Percentiles rank a stretch among this genome's conserved stretches.
Conservation (phyloP, 2,329 filamentous ascomycete species). For the Pezicula radicicola region DNA sequence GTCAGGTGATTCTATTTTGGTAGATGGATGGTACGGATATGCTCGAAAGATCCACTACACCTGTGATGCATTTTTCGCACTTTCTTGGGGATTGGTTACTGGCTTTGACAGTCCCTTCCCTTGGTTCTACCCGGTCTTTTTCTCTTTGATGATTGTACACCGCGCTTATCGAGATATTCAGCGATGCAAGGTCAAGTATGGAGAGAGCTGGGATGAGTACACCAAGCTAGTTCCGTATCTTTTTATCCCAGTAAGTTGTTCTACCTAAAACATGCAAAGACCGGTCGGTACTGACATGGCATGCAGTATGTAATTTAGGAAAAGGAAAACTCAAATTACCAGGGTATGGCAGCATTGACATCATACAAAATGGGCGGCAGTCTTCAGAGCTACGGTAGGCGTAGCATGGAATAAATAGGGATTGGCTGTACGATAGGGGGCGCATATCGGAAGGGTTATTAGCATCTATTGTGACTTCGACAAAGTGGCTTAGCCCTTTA, state of each 20-base stretch:
- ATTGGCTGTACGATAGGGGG: too few species aligned
- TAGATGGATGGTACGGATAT: constrained; percentile 82
- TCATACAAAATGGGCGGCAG: too few species aligned
- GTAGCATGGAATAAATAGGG: too few species aligned
- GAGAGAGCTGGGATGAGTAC: constrained; percentile 79
- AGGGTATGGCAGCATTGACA: neutral
- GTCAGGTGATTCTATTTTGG: constrained; percentile 72
- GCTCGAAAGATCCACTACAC: constrained; percentile 81
- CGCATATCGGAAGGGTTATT: too few species aligned
- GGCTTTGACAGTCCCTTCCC: constrained; percentile 80
- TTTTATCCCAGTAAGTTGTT: constrained; percentile 65
- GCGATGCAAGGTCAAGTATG: constrained; percentile 74
- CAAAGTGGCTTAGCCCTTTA: too few species aligned
- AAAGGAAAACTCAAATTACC: neutral
- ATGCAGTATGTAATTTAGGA: neutral
- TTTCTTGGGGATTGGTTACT: constrained; percentile 77
- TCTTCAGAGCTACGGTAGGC: too few species aligned
- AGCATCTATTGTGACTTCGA: too few species aligned
- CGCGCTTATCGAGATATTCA: constrained; percentile 73
- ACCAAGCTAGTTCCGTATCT: constrained; percentile 77
- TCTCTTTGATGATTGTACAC: constrained; percentile 75
- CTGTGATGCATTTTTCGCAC: constrained; percentile 74
- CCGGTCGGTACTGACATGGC: neutral
- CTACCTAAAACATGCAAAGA: neutral
- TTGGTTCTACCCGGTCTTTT: constrained; percentile 88